A percentile compares a stretch with the other conserved stretches of the same genome.
phyloP scores from a whole-genome alignment of 2,329 filamentous ascomycete species.

The Dryadomyces quercus-mongolicae region DNA sequence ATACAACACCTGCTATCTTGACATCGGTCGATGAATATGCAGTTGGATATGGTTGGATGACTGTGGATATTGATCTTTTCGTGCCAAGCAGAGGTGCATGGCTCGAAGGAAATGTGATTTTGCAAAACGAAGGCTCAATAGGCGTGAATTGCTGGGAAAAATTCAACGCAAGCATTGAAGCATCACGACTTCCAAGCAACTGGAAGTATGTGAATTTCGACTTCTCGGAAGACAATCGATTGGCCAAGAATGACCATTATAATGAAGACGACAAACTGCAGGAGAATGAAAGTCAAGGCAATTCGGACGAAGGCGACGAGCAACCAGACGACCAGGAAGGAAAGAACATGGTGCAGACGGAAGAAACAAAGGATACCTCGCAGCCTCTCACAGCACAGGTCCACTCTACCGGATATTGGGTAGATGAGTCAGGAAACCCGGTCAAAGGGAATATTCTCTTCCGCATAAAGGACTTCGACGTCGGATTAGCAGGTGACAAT shows the following conservation, averaged over 20 bases:
- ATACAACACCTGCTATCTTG: conserved; percentile 31
- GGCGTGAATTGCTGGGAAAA: conserved; percentile 82
- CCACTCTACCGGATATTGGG: conserved; percentile 59
- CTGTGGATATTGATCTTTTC: conserved; percentile 76
- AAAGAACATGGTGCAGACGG: conserved; percentile 1
- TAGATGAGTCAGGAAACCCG: conserved; percentile 55
- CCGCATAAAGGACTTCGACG: conserved; percentile 75
- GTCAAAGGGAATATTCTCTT: conserved; percentile 64
- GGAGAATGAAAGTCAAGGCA: conserved; percentile 13
- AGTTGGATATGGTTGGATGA: conserved; percentile 78
- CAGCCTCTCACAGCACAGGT: conserved; percentile 31
- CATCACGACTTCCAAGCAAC: conserved; percentile 56
- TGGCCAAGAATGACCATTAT: conserved; percentile 16
- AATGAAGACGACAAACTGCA: neutral
- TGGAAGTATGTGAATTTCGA: conserved; percentile 68
- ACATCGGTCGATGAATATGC: conserved; percentile 67
- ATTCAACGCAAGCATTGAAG: conserved; percentile 82
- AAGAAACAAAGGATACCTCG: conserved; percentile 17
- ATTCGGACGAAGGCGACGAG: conserved; percentile 12
- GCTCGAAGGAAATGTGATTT: conserved; percentile 70
- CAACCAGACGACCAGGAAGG: conserved; percentile 3
- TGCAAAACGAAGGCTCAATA: conserved; percentile 81
- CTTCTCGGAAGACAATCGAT: neutral
- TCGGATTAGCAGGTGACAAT: conserved; percentile 59
- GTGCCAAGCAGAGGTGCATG: conserved; percentile 59